Evolutionary conservation across 352 stramenopile genomes (phyloP).

Genomic region (Pythium myriotylum): DNA sequence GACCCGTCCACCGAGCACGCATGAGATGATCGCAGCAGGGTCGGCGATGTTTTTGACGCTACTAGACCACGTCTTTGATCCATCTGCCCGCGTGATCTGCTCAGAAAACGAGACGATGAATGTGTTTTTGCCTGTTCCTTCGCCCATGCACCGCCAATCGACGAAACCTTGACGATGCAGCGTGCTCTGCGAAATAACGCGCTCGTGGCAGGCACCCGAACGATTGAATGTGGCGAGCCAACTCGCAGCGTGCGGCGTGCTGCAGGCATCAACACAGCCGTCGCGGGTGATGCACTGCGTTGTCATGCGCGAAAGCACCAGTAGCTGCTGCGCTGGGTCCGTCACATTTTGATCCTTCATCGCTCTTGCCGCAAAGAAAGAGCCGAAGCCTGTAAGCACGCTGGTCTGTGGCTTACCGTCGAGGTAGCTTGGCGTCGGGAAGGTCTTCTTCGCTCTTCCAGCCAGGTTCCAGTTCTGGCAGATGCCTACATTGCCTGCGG

Average conservation of each 20-base stretch:
- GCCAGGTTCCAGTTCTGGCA: constrained; percentile 20
- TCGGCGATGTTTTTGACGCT: constrained; percentile 2
- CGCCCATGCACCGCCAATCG: constrained; percentile 13
- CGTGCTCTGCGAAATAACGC: constrained; percentile 6
- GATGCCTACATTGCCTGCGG: constrained; percentile 7
- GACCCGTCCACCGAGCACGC: constrained; percentile 20
- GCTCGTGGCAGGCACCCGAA: constrained; percentile 5
- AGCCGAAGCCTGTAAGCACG: constrained; percentile 14
- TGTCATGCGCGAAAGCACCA: constrained; percentile 1
- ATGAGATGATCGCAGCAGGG: constrained; percentile 13
- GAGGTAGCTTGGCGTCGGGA: constrained; percentile 8
- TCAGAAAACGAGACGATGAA: constrained; percentile 3
- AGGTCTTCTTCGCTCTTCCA: not conserved
- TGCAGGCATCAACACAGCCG: constrained; percentile 4
- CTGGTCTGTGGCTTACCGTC: not conserved
- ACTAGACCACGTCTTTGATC: not conserved
- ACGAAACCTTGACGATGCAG: constrained; percentile 16
- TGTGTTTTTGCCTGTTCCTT: constrained; percentile 13
- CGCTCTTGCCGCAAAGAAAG: constrained; percentile 2
- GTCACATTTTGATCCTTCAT: constrained; percentile 16
- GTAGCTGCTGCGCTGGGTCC: not conserved
- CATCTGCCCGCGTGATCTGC: constrained; percentile 6
- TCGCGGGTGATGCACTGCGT: constrained; percentile 20
- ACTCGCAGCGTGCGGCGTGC: not conserved
- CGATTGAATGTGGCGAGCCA: constrained; percentile 13